Conservation (phyloP, 495 filamentous ascomycete genomes). For the Aspergillus sparsus region DNA sequence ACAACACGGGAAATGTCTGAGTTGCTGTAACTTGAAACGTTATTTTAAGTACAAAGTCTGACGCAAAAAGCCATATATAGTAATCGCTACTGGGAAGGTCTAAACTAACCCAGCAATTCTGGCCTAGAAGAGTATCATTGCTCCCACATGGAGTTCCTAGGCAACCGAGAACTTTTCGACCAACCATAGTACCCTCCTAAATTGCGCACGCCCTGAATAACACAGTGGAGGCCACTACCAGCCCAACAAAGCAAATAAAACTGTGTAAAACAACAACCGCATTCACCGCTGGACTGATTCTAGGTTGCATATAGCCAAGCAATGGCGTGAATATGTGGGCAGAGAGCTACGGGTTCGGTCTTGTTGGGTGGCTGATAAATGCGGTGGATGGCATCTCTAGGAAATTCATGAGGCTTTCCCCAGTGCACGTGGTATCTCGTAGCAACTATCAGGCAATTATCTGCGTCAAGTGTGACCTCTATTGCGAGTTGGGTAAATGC, state of each 20-base stretch:
- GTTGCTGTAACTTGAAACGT: no score
- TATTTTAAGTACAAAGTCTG: no score
- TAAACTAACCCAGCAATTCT: no score
- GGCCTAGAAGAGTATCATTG: no score
- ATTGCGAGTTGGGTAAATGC: background rate
- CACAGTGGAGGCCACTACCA: constrained; percentile 2
- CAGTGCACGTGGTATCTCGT: constrained; percentile 7
- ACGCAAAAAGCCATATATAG: no score
- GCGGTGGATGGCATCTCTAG: background rate
- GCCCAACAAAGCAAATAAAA: background rate
- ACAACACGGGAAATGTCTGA: no score
- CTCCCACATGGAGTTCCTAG: background rate
- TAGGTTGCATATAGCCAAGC: constrained; percentile 2
- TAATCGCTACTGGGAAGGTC: no score
- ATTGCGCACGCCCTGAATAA: constrained; percentile 11
- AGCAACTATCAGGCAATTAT: background rate
- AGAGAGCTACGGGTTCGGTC: constrained; percentile 5
- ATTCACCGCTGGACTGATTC: background rate
- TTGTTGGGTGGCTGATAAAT: constrained; percentile 1
- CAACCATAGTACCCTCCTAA: background rate
- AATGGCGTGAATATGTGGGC: constrained; percentile 10
- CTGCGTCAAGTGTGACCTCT: background rate
- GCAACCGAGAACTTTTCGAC: background rate
- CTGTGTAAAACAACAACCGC: background rate
- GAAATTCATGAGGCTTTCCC: background rate